Conservation (phyloP, 441 rosid species). For the Corymbia citriodora region DNA sequence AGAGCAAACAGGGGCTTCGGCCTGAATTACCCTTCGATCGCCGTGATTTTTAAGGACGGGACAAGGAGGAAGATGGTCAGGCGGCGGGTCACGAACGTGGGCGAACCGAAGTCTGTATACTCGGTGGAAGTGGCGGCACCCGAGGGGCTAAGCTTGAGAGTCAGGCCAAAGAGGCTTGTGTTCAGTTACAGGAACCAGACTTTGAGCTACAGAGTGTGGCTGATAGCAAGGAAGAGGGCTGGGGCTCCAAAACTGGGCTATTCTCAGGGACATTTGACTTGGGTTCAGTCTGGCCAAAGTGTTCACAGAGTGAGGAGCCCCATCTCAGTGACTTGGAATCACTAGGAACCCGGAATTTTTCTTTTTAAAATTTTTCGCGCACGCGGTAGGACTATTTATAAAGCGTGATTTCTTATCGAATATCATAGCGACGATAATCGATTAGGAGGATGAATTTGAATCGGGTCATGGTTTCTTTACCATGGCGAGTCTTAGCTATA, state of each 20-base stretch:
- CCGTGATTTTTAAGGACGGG: slow-evolving; percentile 37
- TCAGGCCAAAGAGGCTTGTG: slow-evolving; percentile 38
- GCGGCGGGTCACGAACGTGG: slow-evolving; percentile 57
- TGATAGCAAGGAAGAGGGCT: slow-evolving; percentile 43
- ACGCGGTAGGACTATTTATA: neutral
- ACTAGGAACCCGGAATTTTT: neutral
- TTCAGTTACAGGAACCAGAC: slow-evolving; percentile 44
- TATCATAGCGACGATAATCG: neutral
- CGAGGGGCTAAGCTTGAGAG: slow-evolving; percentile 34
- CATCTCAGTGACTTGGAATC: slow-evolving; percentile 78
- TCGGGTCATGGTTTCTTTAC: neutral
- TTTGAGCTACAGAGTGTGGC: slow-evolving; percentile 59
- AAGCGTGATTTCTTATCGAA: neutral
- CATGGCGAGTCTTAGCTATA: neutral
- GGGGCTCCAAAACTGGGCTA: slow-evolving; percentile 17
- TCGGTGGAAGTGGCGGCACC: slow-evolving; percentile 45
- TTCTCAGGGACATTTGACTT: slow-evolving; percentile 71
- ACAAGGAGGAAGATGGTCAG: slow-evolving; percentile 31
- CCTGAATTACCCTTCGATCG: slow-evolving; percentile 63
- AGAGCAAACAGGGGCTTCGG: slow-evolving; percentile 41
- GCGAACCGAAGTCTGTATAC: slow-evolving; percentile 46
- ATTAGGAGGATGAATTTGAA: neutral
- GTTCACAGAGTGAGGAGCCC: slow-evolving; percentile 71
- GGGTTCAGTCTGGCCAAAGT: slow-evolving; percentile 49
- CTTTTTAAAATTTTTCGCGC: neutral